Evolutionary conservation across 192 early-diverging fungal species (phyloP), one percentile per base, ranked within the genome.

Genomic region (Coemansia sp.): DNA sequence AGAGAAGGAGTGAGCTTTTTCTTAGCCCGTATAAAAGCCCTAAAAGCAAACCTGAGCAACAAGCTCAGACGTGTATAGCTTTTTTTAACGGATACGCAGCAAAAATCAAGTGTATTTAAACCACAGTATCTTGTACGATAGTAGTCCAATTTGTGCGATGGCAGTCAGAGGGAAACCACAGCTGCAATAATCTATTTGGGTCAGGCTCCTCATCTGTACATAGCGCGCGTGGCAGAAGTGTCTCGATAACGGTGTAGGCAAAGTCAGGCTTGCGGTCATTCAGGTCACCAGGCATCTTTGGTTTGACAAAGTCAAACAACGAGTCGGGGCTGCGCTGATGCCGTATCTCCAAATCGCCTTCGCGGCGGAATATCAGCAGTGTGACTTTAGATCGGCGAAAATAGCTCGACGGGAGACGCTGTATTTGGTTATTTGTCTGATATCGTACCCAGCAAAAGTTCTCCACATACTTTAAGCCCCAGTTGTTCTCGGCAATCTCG

Each of bases 391-490:
- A 91, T 77, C 92, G 93, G 67, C 89, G 85, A 66, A 98, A 96
- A 71, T 93, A 96, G 24, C 69, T 78, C 30, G 87, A 92, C 24
- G 86, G 77, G 34, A 88, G 77, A 23, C 81, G 66, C 14, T 84
- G 88, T 67, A 98, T 93, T 52, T 86, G 85, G 76, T 98, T 96
- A 75, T 95, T 93, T 43, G 87, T 72, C 55, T 87, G 78, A 56
- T 90, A 85, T 63, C 94, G 95, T 70, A 97, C 92, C 95, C 96
- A 98, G 74, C 91, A 93, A 84, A 98, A 95, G 84, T 97, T 98
- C 71, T 96, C 96, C 0, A 97, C 93, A 71, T 98, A 98, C 52
- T 92, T 91, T 84, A 95, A 92, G 2, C 89, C 88, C 94, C 96
- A 96, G 38, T 62, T 73, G 43, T 63, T 49, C 48, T 92, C 89